A percentile compares a stretch with the other conserved stretches of the same genome.
These are phyloP conservation scores for Malus sylvestris DNA, from an alignment of 306 rosid genomes.

Conservation along the genomic window DNA sequence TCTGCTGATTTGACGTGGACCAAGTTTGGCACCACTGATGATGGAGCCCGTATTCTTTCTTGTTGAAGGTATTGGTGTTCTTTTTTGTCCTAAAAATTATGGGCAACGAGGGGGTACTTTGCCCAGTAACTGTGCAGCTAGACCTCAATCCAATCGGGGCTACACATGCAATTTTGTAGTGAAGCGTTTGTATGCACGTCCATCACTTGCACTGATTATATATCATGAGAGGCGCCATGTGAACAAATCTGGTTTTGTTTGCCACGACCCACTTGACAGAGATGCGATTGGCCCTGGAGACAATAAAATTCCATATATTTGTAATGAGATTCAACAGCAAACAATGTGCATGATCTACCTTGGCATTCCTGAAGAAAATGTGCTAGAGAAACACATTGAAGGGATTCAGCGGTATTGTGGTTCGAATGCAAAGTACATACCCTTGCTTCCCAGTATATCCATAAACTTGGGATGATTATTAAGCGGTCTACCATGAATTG, in stretches of 20 bases:
- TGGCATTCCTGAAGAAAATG: constrained; percentile 90
- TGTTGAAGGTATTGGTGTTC: constrained; percentile 91
- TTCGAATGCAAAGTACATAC: constrained; percentile 66
- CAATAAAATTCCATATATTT: constrained; percentile 72
- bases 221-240: constrained; percentile 81
- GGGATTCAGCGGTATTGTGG: constrained; percentile 82
- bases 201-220: constrained; percentile 68
- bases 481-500: constrained; percentile 88
- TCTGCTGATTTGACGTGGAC: constrained; percentile 79
- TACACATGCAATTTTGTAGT: constrained; percentile 91
- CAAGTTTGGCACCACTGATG: constrained; percentile 72
- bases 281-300: constrained; percentile 97
- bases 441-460: constrained; percentile 92
- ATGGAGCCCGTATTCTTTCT: constrained; percentile 55
- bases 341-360: constrained; percentile 97
- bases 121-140: constrained; percentile 97
- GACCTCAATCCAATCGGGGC: constrained; percentile 97
- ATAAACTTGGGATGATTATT: constrained; percentile 90
- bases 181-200: constrained; percentile 83
- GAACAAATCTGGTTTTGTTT: constrained; percentile 81
- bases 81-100: constrained; percentile 88
- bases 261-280: constrained; percentile 93
- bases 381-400: constrained; percentile 90
- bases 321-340: constrained; percentile 93
- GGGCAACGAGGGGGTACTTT: constrained; percentile 87